Evolutionary conservation across 108 stramenopile genomes (phyloP).

Genomic region (Pelagomonas calceolata): DNA sequence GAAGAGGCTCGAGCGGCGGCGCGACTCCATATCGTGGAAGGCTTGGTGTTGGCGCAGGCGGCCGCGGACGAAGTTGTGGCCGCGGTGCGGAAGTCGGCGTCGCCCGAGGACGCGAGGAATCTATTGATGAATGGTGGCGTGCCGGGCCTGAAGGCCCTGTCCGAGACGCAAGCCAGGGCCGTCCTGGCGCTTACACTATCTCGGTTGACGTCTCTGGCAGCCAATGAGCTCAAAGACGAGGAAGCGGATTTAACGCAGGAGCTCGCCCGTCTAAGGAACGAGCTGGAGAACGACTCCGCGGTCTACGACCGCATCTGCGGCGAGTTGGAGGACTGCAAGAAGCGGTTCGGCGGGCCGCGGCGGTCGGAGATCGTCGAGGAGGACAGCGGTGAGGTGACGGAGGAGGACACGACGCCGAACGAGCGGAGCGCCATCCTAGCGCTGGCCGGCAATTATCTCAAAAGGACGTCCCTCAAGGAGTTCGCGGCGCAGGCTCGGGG

Average conservation of each 20-base stretch:
- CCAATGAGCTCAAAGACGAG: conserved; percentile 67
- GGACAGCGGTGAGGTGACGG: conserved; percentile 60
- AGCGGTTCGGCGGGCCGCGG: conserved; percentile 66
- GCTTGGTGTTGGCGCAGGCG: conserved; percentile 61
- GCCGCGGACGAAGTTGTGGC: conserved; percentile 77
- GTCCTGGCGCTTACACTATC: conserved; percentile 75
- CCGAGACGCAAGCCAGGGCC: conserved; percentile 73
- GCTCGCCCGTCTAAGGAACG: conserved; percentile 33
- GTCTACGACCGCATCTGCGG: conserved; percentile 66
- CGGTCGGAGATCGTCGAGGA: conserved; percentile 58
- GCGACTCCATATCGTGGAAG: conserved; percentile 80
- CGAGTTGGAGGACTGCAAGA: conserved; percentile 58
- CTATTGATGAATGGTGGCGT: conserved; percentile 45
- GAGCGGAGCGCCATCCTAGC: conserved; percentile 23
- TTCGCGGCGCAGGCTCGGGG: neutral
- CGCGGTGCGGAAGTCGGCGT: conserved; percentile 51
- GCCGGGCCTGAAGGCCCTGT: conserved; percentile 32
- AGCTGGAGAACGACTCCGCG: conserved; percentile 55
- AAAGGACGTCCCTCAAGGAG: conserved; percentile 7
- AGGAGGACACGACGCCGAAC: conserved; percentile 75
- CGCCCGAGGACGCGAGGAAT: conserved; percentile 51
- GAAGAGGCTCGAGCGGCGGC: conserved; percentile 67
- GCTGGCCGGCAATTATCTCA: neutral
- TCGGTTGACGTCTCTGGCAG: conserved; percentile 76
- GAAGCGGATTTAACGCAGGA: conserved; percentile 39